Conservation (phyloP, 441 rosid genomes). For the Euphorbia celastroides region DNA sequence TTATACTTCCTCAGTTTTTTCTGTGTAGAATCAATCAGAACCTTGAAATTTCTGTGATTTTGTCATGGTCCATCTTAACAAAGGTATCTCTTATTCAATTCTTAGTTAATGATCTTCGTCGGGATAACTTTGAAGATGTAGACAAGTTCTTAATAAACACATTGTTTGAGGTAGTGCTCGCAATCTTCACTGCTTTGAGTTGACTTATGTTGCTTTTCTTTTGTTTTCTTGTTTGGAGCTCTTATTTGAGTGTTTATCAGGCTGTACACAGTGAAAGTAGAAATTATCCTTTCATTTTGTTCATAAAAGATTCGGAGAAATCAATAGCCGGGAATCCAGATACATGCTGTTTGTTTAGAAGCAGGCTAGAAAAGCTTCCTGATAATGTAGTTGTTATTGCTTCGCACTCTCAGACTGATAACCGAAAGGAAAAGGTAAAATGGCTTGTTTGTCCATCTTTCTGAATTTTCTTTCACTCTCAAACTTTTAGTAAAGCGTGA, state of each 20-base stretch:
- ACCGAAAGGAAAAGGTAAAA: constrained; percentile 70
- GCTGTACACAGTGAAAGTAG: constrained; percentile 53
- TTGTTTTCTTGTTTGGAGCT: constrained; percentile 14
- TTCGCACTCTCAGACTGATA: constrained; percentile 63
- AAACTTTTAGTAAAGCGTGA: background rate
- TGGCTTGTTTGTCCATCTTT: background rate
- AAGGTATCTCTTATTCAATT: constrained; percentile 15
- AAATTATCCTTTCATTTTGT: constrained; percentile 68
- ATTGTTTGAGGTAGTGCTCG: constrained; percentile 55
- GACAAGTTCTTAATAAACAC: constrained; percentile 60
- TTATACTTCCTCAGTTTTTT: constrained; percentile 8
- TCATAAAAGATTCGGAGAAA: constrained; percentile 76
- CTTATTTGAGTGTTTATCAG: constrained; percentile 27
- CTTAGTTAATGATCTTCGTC: constrained; percentile 56
- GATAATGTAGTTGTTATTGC: constrained; percentile 63
- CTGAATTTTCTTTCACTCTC: background rate
- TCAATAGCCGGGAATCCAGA: constrained; percentile 68
- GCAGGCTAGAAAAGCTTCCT: constrained; percentile 60
- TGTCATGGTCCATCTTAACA: constrained; percentile 15
- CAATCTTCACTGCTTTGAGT: background rate
- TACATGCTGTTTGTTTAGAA: constrained; percentile 49
- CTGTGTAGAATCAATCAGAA: constrained; percentile 4
- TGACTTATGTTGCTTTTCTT: constrained; percentile 10
- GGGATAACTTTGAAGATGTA: constrained; percentile 56
- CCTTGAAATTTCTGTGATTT: background rate